Evolutionary conservation across 768 basidiomycete genomes (phyloP).

Genomic region (Boletus subcaerulescens): DNA sequence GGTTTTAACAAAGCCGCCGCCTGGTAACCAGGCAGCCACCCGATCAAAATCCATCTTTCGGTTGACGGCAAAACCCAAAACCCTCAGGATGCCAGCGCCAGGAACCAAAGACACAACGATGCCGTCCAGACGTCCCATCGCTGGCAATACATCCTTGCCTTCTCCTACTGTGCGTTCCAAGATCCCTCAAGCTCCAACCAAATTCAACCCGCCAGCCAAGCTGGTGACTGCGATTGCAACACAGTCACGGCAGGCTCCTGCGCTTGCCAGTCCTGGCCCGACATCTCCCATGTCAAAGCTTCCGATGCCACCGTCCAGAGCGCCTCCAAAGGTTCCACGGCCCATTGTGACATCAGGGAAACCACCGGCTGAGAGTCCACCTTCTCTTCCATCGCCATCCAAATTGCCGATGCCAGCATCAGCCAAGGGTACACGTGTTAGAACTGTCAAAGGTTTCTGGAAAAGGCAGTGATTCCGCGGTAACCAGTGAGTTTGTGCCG

Average conservation of each 20-base stretch:
- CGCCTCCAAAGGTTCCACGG: constrained; percentile 8
- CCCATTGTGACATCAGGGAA: constrained; percentile 5
- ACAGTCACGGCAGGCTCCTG: constrained; percentile 17
- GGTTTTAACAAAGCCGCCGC: background rate
- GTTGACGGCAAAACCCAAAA: constrained; percentile 26
- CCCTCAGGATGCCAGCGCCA: constrained; percentile 13
- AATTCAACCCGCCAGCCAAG: constrained; percentile 30
- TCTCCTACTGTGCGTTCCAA: constrained; percentile 9
- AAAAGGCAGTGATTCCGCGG: constrained; percentile 18
- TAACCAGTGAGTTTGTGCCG: constrained; percentile 6
- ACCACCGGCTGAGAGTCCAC: background rate
- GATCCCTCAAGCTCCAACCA: constrained; percentile 24
- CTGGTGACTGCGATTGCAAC: constrained; percentile 28
- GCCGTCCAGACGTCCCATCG: constrained; percentile 17
- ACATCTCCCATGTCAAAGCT: constrained; percentile 21
- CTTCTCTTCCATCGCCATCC: constrained; percentile 6
- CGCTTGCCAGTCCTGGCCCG: background rate
- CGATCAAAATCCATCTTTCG: constrained; percentile 33
- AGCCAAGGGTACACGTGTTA: constrained; percentile 18
- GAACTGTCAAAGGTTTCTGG: constrained; percentile 33
- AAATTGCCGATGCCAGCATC: constrained; percentile 27
- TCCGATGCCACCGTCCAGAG: constrained; percentile 16
- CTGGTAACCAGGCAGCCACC: background rate
- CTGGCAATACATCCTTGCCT: constrained; percentile 1
- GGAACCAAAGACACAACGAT: background rate